Evolutionary conservation across 345 rosid genomes (phyloP), one percentile per base, ranked within the genome.

Genomic region (Euphorbia lathyris): DNA sequence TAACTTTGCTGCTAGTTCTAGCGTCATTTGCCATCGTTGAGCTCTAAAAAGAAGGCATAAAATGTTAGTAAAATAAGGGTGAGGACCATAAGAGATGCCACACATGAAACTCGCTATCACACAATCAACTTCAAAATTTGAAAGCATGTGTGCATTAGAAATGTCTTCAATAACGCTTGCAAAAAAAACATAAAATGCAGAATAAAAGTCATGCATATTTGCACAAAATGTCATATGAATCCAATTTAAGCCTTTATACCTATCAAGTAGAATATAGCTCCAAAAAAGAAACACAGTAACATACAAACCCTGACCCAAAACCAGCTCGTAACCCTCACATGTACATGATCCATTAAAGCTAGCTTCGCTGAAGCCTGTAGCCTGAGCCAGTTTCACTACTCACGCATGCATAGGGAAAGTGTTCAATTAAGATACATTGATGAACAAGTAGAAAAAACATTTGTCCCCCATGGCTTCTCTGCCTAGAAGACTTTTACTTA

Each of bases 11-110:
- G 65, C 71, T 58, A 53, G 78, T 53, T 68, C 72, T 62, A 58
- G 77, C 52, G 68, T 74, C 84, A 68, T 73, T 82, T 34, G 68
- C 83, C 90, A 85, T 89, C 25, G 43, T 43, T 57, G 3, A 23
- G 47, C 56, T 69, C 7, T 34, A 20, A 57, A 26, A 51, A 58
- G 4, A 65, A 51, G 50, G 17, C 51, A 27, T 58, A 60, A 32
- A 9, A 59, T 30, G 36, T 1, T 59, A 30, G 23, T 59, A 30
- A 30, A 55, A 20, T n/a, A n/a, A 51, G 19, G 9, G 7, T 19
- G 56, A 55, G 20, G 0, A 2, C 29, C 22, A 55, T 10, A 7
- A 20, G 7, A 51, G 56, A 48, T 51, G 25, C 23, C 58, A 22
- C 12, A 55, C 27, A 9, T 55, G 58, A 55, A 20, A 55, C 58